A percentile compares a stretch with the other conserved stretches of the same genome.
Conservation (phyloP, 345 rosid species). For the Aquilaria sinensis region DNA sequence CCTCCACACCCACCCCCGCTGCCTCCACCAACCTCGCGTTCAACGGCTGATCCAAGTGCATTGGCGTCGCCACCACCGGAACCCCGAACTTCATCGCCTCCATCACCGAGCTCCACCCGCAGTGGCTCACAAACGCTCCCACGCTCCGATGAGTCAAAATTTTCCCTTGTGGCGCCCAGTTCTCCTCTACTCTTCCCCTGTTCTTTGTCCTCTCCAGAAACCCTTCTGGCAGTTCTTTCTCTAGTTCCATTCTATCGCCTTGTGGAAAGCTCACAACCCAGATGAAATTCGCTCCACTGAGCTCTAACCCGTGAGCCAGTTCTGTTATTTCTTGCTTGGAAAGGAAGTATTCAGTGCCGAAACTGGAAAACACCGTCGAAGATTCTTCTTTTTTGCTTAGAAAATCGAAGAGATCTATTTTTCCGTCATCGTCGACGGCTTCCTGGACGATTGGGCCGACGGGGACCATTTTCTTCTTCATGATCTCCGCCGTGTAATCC, state of each 20-base stretch:
- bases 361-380: conserved; percentile 30
- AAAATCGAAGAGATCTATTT: conserved; percentile 18
- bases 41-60: conserved; percentile 28
- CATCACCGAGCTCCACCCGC: conserved; percentile 38
- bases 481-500: conserved; percentile 15
- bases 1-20: conserved; percentile 21
- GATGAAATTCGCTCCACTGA: conserved; percentile 26
- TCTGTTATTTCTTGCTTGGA: conserved; percentile 24
- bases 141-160: conserved; percentile 18
- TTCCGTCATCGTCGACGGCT: neutral
- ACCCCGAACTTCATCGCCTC: conserved; percentile 29
- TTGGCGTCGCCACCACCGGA: conserved; percentile 31
- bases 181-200: conserved; percentile 22
- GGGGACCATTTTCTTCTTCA: conserved; percentile 23
- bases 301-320: conserved; percentile 30
- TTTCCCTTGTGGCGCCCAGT: conserved; percentile 33
- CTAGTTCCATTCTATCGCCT: conserved; percentile 8
- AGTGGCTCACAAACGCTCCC: conserved; percentile 35
- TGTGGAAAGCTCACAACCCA: conserved; percentile 28
- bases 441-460: conserved; percentile 31
- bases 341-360: conserved; percentile 31
- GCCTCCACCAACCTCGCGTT: conserved; percentile 27
- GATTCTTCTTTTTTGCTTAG: conserved; percentile 16
- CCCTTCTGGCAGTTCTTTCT: conserved; percentile 24
- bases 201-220: conserved; percentile 20